phyloP scores from a whole-genome alignment of 257 asterid species.

The Solanum chiquidenum region DNA sequence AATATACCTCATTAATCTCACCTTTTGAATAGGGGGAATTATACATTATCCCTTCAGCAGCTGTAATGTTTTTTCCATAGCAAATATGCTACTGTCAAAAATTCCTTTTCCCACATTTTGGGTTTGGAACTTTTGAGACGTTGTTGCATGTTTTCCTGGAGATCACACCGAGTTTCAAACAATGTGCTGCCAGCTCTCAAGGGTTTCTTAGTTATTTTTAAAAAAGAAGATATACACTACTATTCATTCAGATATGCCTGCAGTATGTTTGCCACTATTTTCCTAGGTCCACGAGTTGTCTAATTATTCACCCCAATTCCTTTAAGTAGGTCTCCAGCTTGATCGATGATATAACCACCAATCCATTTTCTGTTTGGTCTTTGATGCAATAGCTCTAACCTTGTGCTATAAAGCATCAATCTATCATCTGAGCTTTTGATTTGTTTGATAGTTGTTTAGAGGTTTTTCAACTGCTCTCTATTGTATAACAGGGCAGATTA shows the following conservation, averaged over 20 bases:
- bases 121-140: not conserved
- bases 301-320: not conserved
- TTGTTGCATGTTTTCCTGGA: not conserved
- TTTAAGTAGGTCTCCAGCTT: not conserved
- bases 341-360: not conserved
- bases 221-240: not conserved
- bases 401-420: not conserved
- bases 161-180: not conserved
- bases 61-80: not conserved
- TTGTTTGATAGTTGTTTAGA: not conserved
- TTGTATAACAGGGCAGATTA: conserved; percentile 76
- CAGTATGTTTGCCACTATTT: not conserved
- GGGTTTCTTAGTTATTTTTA: not conserved
- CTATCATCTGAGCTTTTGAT: not conserved
- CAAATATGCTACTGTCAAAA: not conserved
- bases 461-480: not conserved
- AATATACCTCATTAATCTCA: not conserved
- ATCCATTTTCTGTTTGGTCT: not conserved
- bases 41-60: not conserved
- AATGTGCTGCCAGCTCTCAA: not conserved
- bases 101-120: not conserved
- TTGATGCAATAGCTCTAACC: not conserved
- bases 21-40: not conserved
- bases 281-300: not conserved
- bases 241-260: not conserved